A percentile compares a stretch with the other conserved stretches of the same genome.
Evolutionary conservation across 345 rosid genomes (phyloP).

Genomic region (Psidium friedrichsthalianum): DNA sequence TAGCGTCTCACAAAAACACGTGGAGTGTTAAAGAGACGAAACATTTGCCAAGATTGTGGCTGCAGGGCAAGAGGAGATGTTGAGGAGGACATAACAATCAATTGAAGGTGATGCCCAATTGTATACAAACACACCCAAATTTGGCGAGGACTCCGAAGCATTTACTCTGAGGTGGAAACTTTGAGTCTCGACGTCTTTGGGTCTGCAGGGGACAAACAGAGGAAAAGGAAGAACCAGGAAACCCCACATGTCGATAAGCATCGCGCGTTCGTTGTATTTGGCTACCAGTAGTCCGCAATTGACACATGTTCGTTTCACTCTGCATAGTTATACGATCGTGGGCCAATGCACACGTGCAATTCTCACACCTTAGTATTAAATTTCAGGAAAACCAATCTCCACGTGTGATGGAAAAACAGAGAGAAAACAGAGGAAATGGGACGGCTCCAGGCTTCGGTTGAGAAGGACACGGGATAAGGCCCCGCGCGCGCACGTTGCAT

Average conservation of each 20-base stretch:
- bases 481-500: neutral
- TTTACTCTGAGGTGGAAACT: neutral
- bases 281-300: too few relatives aligned
- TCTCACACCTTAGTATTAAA: neutral
- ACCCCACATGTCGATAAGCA: neutral
- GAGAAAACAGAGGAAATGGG: neutral
- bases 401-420: neutral
- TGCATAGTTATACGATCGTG: neutral
- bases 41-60: neutral
- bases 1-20: neutral
- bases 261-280: neutral
- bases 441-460: neutral
- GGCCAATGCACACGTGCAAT: neutral
- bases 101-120: neutral
- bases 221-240: neutral
- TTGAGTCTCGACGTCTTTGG: neutral
- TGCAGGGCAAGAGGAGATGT: neutral
- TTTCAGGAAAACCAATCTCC: neutral
- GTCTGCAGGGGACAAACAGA: neutral
- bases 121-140: neutral
- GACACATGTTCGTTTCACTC: neutral
- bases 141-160: neutral
- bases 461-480: neutral
- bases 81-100: neutral
- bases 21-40: neutral